Percentiles rank a stretch among this genome's conserved stretches.
These are phyloP conservation scores for Vaccinium corymbosum DNA, from an alignment of 148 eudicot genomes.

Conservation along the genomic window DNA sequence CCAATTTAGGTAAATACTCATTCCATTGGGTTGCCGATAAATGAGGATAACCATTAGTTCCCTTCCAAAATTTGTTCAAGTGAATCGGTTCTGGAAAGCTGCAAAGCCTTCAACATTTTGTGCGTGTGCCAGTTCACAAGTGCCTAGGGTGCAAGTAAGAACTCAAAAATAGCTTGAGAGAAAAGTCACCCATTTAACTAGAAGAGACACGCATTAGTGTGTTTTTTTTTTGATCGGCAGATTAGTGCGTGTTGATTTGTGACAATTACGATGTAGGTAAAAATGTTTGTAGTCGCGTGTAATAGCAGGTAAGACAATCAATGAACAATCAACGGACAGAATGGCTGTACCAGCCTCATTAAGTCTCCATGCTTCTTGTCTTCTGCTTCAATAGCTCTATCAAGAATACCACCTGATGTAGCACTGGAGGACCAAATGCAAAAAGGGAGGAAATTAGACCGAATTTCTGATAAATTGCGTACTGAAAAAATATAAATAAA, in stretches of 20 bases:
- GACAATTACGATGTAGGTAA: not conserved
- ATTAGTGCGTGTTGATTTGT: not conserved
- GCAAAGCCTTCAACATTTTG: not conserved
- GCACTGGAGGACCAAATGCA: constrained; percentile 22
- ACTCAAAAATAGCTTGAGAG: not conserved
- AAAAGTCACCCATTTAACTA: not conserved
- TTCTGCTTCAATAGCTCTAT: constrained; percentile 49
- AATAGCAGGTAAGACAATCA: not conserved
- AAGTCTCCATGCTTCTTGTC: constrained; percentile 39
- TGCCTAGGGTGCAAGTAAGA: not conserved
- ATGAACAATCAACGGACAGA: not conserved
- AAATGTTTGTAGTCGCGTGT: not conserved
- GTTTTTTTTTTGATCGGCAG: too few species aligned
- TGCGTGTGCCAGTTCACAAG: not conserved
- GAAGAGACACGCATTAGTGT: not conserved
- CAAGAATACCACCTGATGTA: constrained; percentile 41
- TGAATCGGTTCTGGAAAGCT: not conserved
- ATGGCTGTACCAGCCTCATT: constrained; percentile 31
- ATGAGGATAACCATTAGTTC: not conserved
- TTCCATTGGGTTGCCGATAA: not conserved
- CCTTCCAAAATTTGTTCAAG: not conserved
- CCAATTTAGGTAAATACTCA: not conserved
- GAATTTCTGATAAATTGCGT: not conserved
- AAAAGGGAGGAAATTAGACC: not conserved
- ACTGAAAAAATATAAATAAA: not conserved